phyloP scores from a whole-genome alignment of 768 basidiomycete species.

The Leccinum boreale region DNA sequence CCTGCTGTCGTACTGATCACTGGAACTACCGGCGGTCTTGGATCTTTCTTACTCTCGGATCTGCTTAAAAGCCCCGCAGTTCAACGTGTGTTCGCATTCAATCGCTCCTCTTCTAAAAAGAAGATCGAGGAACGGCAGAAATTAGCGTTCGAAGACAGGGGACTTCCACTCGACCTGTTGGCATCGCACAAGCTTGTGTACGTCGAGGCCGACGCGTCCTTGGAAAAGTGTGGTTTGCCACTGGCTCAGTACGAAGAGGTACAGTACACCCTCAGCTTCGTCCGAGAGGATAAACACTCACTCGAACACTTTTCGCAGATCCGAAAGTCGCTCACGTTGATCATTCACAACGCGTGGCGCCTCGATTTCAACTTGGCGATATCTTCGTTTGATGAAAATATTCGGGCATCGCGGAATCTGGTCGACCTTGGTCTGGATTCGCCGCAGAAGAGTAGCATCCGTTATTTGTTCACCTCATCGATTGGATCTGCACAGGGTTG shows the following conservation, averaged over 20 bases:
- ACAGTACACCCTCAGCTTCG: neutral
- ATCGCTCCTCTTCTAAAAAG: constrained; percentile 24
- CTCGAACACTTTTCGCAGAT: constrained; percentile 22
- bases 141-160: constrained; percentile 28
- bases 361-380: constrained; percentile 42
- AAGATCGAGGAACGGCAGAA: constrained; percentile 26
- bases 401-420: constrained; percentile 38
- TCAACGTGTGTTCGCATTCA: constrained; percentile 31
- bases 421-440: constrained; percentile 32
- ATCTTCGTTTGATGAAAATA: constrained; percentile 41
- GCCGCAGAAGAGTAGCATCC: constrained; percentile 24
- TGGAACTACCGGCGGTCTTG: constrained; percentile 41
- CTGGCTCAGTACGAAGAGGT: constrained; percentile 19
- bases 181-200: constrained; percentile 32
- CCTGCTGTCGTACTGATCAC: constrained; percentile 35
- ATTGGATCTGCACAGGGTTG: constrained; percentile 33
- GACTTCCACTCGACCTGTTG: constrained; percentile 27
- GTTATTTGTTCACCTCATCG: constrained; percentile 41
- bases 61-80: constrained; percentile 26
- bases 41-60: constrained; percentile 33
- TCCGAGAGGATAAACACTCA: neutral
- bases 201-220: constrained; percentile 33
- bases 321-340: constrained; percentile 29
- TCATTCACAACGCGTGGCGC: constrained; percentile 46
- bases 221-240: constrained; percentile 30